Base-by-base conservation (phyloP, 257 asterid species). In the Echium plantagineum region DNA sequence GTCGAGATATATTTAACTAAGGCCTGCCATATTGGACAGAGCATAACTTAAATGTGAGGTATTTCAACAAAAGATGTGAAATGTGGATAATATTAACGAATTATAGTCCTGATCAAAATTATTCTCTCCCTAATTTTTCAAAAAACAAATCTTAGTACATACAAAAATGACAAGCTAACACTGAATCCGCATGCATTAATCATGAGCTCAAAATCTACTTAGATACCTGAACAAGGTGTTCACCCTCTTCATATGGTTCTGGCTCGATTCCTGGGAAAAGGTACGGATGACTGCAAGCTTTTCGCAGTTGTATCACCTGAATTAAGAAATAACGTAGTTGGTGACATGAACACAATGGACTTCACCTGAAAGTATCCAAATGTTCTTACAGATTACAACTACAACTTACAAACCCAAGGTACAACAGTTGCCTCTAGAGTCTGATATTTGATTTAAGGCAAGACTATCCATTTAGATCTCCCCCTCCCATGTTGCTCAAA, bases 261-360 rank as follows among this genome's bases (percentile, higher is more conserved):
- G 98, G 96, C 86, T 91, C 98, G 66, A 91, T 87, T 65, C 96
- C 96, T 7, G 90, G 90, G 70, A 91, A 91, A 75, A 91, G 95
- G 78, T 87, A 91, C 2, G 98, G 98, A 69, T 91, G 98, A 72
- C 95, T 90, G 64, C 98, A 90, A 60, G 98, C 95, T 77, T 90
- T 90, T 42, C 98, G 84, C 9, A 90, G 89, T 77, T 90, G 98
- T 72, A 90, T 82, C 65, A 87, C 96, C 98, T 90, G 83, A 64
- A 62, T 31, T 62, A 77, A 69, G 54, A 42, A 38, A 64, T 57
- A 56, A 71, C 13, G 60, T 72, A 42, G 52, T 47, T 22, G 12
- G 22, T n/a, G 26, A 53, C 49, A 13, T 42, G 13, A 42, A 10
- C 49, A 3, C 49, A 42, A 42, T 15, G 49, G 12, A 42, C 0